A percentile compares a stretch with the other conserved stretches of the same genome.
Conservation (phyloP, 768 basidiomycete species). For the Nevesoporus exiguus region DNA sequence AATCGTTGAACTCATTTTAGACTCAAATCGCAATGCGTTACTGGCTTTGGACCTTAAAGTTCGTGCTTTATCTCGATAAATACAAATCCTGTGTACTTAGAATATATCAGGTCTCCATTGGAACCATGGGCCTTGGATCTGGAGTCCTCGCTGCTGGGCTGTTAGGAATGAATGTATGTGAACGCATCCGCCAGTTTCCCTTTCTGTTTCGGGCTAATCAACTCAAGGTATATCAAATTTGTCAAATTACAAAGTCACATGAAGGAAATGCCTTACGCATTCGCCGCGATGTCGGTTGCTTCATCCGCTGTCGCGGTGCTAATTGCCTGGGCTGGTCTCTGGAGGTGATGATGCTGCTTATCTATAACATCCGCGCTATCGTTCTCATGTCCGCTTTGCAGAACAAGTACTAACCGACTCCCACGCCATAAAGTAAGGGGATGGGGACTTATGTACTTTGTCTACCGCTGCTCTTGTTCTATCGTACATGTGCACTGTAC, state of each 20-base stretch:
- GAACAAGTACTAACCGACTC: too few species aligned
- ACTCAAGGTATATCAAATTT: constrained; percentile 15
- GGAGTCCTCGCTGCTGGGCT: constrained; percentile 88
- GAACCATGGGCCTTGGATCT: constrained; percentile 87
- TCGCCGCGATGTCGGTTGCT: constrained; percentile 58
- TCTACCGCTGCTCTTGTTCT: too few species aligned
- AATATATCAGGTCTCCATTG: constrained; percentile 73
- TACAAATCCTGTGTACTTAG: neutral
- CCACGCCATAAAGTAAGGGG: too few species aligned
- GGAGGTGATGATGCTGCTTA: constrained; percentile 41
- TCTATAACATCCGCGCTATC: constrained; percentile 9
- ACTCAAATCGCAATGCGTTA: constrained; percentile 91
- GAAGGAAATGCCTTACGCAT: constrained; percentile 72
- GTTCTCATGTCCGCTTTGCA: constrained; percentile 6
- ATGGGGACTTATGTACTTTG: too few species aligned
- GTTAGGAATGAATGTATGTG: constrained; percentile 94
- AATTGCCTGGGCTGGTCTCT: constrained; percentile 62
- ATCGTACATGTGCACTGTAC: too few species aligned
- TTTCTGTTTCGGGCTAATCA: constrained; percentile 25
- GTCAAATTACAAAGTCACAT: constrained; percentile 68
- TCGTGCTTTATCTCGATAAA: constrained; percentile 6
- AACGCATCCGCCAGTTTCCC: constrained; percentile 5
- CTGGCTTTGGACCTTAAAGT: constrained; percentile 90
- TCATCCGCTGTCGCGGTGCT: constrained; percentile 57
- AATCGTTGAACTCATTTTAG: constrained; percentile 94